These are phyloP conservation scores for Diophrys sp. DNA, from an alignment of 73 alveolate species.

Conservation along the genomic window DNA sequence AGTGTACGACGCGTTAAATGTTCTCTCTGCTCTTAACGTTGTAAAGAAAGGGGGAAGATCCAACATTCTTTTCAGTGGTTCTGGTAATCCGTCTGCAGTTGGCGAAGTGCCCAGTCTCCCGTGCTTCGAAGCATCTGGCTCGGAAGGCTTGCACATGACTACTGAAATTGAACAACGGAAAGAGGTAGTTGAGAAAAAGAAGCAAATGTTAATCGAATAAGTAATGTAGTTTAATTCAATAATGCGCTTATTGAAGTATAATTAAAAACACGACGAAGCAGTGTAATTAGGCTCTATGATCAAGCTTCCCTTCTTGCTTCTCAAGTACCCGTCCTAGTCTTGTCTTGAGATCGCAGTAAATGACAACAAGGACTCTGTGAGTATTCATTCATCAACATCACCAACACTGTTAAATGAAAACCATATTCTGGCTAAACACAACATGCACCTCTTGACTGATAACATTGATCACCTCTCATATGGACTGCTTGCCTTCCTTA, in stretches of 20 bases:
- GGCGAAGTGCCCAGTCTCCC: neutral
- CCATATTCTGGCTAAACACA: neutral
- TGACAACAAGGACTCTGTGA: neutral
- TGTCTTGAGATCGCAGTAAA: neutral
- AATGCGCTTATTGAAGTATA: neutral
- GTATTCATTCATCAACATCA: neutral
- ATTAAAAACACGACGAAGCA: neutral
- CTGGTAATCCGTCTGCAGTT: neutral
- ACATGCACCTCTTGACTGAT: neutral
- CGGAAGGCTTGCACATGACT: neutral
- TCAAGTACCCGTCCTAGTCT: neutral
- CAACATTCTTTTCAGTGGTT: neutral
- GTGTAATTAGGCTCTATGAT: neutral
- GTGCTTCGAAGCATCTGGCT: neutral
- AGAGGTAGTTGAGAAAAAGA: neutral
- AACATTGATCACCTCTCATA: neutral
- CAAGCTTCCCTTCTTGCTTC: neutral
- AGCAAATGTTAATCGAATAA: neutral
- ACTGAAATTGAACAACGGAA: neutral
- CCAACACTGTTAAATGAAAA: neutral
- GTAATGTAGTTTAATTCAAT: neutral
- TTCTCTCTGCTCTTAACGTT: slow-evolving; percentile 72
- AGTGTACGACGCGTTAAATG: slow-evolving; percentile 88
- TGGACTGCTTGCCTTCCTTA: neutral
- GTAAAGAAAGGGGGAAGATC: slow-evolving; percentile 63